These are phyloP conservation scores for Phanerochaete sordida DNA, from an alignment of 768 basidiomycete species.

Conservation along the genomic window DNA sequence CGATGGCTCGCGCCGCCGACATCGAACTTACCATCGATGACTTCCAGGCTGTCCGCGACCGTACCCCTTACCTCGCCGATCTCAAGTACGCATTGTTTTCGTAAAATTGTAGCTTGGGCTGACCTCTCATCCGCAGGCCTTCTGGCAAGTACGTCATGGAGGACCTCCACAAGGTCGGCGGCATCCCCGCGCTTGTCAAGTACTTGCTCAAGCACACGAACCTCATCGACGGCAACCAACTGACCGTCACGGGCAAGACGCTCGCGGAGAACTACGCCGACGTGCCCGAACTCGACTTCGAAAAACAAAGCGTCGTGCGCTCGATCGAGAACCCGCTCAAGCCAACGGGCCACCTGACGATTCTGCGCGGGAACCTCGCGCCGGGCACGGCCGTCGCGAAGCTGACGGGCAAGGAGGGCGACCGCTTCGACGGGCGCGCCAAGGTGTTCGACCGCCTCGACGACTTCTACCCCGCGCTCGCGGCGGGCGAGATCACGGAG, in stretches of 20 bases:
- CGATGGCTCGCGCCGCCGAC: conserved; percentile 82
- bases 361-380: conserved; percentile 85
- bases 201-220: conserved; percentile 76
- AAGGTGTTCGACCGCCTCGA: conserved; percentile 76
- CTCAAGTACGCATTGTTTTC: conserved; percentile 47
- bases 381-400: conserved; percentile 90
- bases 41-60: conserved; percentile 78
- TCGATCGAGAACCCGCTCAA: conserved; percentile 80
- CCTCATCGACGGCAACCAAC: conserved; percentile 74
- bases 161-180: conserved; percentile 83
- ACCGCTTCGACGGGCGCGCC: conserved; percentile 75
- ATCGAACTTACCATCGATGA: conserved; percentile 76
- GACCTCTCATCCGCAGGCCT: conserved; percentile 40
- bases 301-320: conserved; percentile 72
- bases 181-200: conserved; percentile 81
- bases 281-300: conserved; percentile 67
- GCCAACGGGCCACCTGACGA: conserved; percentile 79
- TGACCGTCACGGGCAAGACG: conserved; percentile 92
- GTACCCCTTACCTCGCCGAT: conserved; percentile 82
- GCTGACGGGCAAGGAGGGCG: conserved; percentile 90
- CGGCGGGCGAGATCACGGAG: conserved; percentile 68
- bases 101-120: not conserved
- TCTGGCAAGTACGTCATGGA: conserved; percentile 90
- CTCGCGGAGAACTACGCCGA: conserved; percentile 84
- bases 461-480: conserved; percentile 71